A percentile compares a stretch with the other conserved stretches of the same genome.
Evolutionary conservation across 75 land plant species (phyloP).

Genomic region (Pinus albicaulis): DNA sequence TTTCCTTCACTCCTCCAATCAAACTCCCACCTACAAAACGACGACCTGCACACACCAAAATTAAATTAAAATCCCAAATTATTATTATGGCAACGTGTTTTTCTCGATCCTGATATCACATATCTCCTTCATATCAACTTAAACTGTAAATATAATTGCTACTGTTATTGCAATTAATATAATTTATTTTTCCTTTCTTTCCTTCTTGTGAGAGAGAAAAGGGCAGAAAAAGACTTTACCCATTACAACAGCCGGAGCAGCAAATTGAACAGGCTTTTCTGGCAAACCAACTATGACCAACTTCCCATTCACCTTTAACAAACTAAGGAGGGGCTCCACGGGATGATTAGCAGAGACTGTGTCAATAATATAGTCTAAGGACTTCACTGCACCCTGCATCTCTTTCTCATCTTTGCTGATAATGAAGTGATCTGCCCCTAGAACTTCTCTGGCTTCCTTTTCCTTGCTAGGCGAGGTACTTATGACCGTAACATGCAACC

Average conservation of each 20-base stretch:
- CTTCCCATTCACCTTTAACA: constrained; percentile 61
- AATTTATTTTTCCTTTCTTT: no score
- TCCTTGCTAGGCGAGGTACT: constrained; percentile 70
- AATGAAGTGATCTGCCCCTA: constrained; percentile 69
- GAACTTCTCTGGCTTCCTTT: constrained; percentile 40
- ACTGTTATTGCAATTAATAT: background rate
- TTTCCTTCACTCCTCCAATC: constrained; percentile 65
- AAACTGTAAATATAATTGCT: background rate
- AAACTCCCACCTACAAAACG: constrained; percentile 52
- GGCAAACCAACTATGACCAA: constrained; percentile 25
- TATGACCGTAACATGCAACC: constrained; percentile 61
- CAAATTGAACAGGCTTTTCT: constrained; percentile 14
- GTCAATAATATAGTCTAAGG: constrained; percentile 63
- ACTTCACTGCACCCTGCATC: constrained; percentile 43
- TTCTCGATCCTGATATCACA: no score
- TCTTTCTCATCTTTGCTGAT: constrained; percentile 52
- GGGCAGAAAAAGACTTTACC: background rate
- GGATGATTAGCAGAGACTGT: constrained; percentile 61
- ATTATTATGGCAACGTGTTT: no score
- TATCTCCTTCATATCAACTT: no score
- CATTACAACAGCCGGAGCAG: background rate
- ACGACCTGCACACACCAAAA: constrained; percentile 35
- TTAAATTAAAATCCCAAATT: no score
- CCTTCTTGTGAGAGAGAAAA: no score
- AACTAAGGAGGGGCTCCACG: constrained; percentile 33